These are phyloP conservation scores for Centaurea solstitialis DNA, from an alignment of 129 eudicot species.

Conservation along the genomic window DNA sequence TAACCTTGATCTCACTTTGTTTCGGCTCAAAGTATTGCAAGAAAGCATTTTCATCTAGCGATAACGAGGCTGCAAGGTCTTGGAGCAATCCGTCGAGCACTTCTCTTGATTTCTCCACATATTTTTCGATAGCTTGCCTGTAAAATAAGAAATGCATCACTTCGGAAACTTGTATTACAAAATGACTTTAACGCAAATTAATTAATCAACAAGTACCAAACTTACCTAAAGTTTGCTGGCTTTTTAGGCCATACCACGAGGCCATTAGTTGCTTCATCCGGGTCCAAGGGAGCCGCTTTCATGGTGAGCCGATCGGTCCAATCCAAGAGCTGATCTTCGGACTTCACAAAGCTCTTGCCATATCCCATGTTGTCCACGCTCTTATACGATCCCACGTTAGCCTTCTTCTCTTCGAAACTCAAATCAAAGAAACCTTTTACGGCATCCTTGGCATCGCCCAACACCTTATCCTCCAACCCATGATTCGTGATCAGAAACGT, in stretches of 20 bases:
- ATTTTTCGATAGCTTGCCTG: slow-evolving; percentile 42
- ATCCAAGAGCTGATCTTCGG: slow-evolving; percentile 47
- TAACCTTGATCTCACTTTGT: slow-evolving; percentile 42
- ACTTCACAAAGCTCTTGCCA: slow-evolving; percentile 45
- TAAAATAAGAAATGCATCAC: not conserved
- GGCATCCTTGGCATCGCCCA: slow-evolving; percentile 40
- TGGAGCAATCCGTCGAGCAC: slow-evolving; percentile 35
- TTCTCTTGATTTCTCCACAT: slow-evolving; percentile 33
- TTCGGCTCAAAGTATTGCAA: slow-evolving; percentile 39
- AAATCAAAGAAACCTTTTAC: slow-evolving; percentile 48
- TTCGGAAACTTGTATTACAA: no score
- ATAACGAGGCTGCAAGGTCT: slow-evolving; percentile 43
- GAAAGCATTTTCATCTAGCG: slow-evolving; percentile 31
- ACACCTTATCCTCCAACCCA: slow-evolving; percentile 33
- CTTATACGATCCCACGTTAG: slow-evolving; percentile 41
- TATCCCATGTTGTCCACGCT: slow-evolving; percentile 58
- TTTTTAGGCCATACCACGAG: slow-evolving; percentile 50
- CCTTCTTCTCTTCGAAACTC: slow-evolving; percentile 45
- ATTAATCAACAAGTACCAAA: no score
- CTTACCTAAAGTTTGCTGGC: slow-evolving; percentile 38
- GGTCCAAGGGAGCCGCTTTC: slow-evolving; percentile 46
- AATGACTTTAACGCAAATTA: no score
- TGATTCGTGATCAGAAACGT: slow-evolving; percentile 45
- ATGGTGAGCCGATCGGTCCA: slow-evolving; percentile 57
- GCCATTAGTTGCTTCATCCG: slow-evolving; percentile 21